Base-by-base conservation (phyloP, 352 stramenopile genomes). In the Saprolegnia diclina region DNA sequence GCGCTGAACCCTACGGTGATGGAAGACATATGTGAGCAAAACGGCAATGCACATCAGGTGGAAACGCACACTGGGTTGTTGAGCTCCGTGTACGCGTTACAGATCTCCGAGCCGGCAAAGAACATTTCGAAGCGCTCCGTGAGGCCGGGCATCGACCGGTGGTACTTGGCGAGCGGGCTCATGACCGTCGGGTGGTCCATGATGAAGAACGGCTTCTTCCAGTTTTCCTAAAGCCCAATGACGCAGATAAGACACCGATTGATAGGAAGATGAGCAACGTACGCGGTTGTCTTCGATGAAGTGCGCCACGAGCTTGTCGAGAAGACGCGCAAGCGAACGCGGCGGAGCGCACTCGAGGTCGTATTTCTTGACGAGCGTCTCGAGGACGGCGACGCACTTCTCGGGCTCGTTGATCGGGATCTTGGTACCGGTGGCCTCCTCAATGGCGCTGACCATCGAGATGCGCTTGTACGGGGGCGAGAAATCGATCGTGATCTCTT, bases 111-210 rank as follows among this genome's bases (percentile, higher is more conserved):
- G 66, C 80, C 91, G 37, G 90, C 92, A 38, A 98, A 94, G 76
- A 99, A 99, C 29, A 99, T 81, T 83, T 99, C 97, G 73, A 99
- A 99, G 42, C 97, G 86, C 78, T 99, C 97, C 18, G 97, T 97
- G 56, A 99, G 81, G 7, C 90, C 95, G 1, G 83, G 76, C 70
- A 96, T 96, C 64, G 81, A 85, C 56, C 93, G 83, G 83, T 99
- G 96, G 64, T 96, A 96, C 90, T 99, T 99, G 64, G 96, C 93
- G 56, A 99, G 79, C n/a, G 96, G 96, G 74, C 90, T 98, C 73
- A 95, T 97, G 82, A 98, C 97, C n/a, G 98, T 85, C 1, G 97
- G 97, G 76, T 99, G 97, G 79, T 99, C 96, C 77, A 96, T 98
- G 46, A 99, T 97, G 79, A 99, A 99, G 35, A 98, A 99, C 22